Evolutionary conservation across 306 rosid genomes (phyloP).

Genomic region (Dryas alaskensis): DNA sequence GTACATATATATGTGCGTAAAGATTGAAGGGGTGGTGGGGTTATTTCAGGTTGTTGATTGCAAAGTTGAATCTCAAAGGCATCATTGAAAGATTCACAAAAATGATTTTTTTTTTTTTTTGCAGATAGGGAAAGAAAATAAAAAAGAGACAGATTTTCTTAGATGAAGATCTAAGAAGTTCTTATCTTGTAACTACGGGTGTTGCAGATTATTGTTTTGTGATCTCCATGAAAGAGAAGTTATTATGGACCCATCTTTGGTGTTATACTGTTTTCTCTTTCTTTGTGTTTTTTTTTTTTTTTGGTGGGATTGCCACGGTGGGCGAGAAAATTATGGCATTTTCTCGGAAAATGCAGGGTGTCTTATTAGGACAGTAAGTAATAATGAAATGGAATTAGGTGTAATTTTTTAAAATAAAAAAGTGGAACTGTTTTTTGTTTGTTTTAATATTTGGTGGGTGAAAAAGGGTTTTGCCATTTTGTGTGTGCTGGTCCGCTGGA

Average conservation of each 20-base stretch:
- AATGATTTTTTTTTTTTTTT: not conserved
- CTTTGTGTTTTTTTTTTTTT: constrained; percentile 1
- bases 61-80: constrained; percentile 11
- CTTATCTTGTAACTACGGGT: not conserved
- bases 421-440: not conserved
- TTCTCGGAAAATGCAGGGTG: constrained; percentile 38
- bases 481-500: constrained; percentile 10
- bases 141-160: not conserved
- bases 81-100: not conserved
- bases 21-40: not conserved
- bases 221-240: constrained; percentile 40
- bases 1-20: not conserved
- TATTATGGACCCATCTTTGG: constrained; percentile 26
- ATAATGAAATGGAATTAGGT: not conserved
- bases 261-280: constrained; percentile 23
- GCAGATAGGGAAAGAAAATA: not conserved
- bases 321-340: constrained; percentile 40
- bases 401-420: not conserved
- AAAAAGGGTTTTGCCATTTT: not conserved
- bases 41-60: not conserved
- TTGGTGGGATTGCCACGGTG: constrained; percentile 16
- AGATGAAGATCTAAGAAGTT: constrained; percentile 31
- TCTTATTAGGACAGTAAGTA: constrained; percentile 21
- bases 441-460: not conserved
- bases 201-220: constrained; percentile 10